Conservation (phyloP, 495 filamentous ascomycete species). For the Tuber microsphaerosporum region DNA sequence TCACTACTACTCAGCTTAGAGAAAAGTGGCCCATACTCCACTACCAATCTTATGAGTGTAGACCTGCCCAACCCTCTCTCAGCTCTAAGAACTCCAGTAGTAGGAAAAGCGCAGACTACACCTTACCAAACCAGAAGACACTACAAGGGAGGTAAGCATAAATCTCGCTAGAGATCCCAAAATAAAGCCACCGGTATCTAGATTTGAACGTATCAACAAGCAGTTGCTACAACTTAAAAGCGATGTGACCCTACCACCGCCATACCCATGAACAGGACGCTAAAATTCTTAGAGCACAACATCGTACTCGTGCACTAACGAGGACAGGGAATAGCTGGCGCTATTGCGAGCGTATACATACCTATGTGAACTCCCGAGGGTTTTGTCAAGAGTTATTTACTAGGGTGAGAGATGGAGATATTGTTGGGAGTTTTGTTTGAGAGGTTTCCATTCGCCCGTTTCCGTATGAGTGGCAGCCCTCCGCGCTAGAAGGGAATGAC, state of each 20-base stretch:
- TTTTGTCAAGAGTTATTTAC: neutral
- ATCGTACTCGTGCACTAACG: neutral
- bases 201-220: neutral
- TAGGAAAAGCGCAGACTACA: neutral
- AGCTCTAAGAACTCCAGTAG: neutral
- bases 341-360: neutral
- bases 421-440: neutral
- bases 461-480: neutral
- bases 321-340: too few relatives aligned
- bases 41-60: neutral
- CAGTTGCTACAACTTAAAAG: neutral
- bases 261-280: neutral
- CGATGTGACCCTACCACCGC: neutral
- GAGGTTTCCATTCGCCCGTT: neutral
- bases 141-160: neutral
- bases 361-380: neutral
- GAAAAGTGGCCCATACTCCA: neutral
- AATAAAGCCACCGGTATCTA: neutral
- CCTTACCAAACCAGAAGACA: neutral
- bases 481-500: neutral
- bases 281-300: neutral
- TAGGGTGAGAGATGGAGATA: neutral
- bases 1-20: neutral
- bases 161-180: neutral
- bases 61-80: neutral